Conservation (phyloP, 1,139 yeast species). For the Zhuliangozyma blackwelliae region DNA sequence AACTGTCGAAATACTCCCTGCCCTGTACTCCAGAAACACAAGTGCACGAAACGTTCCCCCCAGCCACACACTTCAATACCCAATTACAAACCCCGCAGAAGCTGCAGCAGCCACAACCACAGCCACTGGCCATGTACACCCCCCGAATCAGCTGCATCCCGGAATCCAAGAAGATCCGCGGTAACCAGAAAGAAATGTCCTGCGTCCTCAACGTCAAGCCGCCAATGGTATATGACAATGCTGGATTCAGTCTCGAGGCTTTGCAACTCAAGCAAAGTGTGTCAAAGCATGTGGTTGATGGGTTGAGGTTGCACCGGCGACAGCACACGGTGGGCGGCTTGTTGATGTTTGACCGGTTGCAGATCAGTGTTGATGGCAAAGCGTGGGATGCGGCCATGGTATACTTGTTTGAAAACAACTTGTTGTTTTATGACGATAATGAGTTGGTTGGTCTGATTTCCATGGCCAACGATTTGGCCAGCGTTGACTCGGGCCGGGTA, state of each 20-base stretch:
- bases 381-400: conserved; percentile 34
- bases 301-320: conserved; percentile 12
- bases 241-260: conserved; percentile 12
- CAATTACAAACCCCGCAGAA: conserved; percentile 8
- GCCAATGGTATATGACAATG: conserved; percentile 16
- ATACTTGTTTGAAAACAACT: conserved; percentile 35
- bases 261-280: conserved; percentile 12
- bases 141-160: conserved; percentile 17
- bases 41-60: background rate
- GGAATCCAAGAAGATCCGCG: conserved; percentile 13
- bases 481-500: conserved; percentile 19
- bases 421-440: conserved; percentile 33
- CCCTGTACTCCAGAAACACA: no score
- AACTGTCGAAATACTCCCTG: no score
- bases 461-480: conserved; percentile 26
- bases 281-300: conserved; percentile 6
- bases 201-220: conserved; percentile 24
- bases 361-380: conserved; percentile 33
- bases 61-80: conserved; percentile 4
- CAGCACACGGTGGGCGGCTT: conserved; percentile 19
- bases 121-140: conserved; percentile 10
- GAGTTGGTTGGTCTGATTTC: conserved; percentile 30
- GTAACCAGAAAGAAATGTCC: conserved; percentile 14
- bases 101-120: conserved; percentile 14
- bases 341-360: conserved; percentile 41